phyloP scores from a whole-genome alignment of 768 basidiomycete genomes.

The Lanmaoa pseudosensibilis region DNA sequence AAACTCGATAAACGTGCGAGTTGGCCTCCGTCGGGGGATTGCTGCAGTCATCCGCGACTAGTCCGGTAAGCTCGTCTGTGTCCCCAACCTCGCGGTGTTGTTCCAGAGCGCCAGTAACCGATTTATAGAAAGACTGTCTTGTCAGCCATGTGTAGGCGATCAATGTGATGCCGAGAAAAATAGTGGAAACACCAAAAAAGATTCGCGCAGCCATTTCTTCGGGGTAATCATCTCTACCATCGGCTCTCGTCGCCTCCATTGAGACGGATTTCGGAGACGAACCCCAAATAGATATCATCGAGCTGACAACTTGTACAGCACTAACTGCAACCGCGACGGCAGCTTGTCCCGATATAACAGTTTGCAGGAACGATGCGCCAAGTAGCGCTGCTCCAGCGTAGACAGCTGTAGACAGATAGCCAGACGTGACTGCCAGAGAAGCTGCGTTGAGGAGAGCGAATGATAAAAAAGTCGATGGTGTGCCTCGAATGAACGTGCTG shows the following conservation, averaged over 20 bases:
- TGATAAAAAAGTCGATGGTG: constrained; percentile 58
- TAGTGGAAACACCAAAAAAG: constrained; percentile 70
- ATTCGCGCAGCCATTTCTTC: constrained; percentile 70
- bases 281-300: constrained; percentile 55
- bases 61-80: constrained; percentile 30
- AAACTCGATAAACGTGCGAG: constrained; percentile 49
- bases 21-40: constrained; percentile 36
- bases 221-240: constrained; percentile 41
- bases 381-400: constrained; percentile 82
- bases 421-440: constrained; percentile 58
- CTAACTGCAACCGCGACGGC: constrained; percentile 83
- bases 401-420: constrained; percentile 76
- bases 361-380: constrained; percentile 70
- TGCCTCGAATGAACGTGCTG: constrained; percentile 59
- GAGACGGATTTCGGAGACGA: constrained; percentile 31
- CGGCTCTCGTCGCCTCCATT: constrained; percentile 19
- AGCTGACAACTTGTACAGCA: constrained; percentile 68
- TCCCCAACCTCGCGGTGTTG: constrained; percentile 26
- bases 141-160: constrained; percentile 58
- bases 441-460: constrained; percentile 65
- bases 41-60: constrained; percentile 36
- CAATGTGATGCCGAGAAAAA: constrained; percentile 60
- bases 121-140: constrained; percentile 57
- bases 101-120: constrained; percentile 51
- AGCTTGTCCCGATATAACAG: constrained; percentile 81